Evolutionary conservation across 2,329 filamentous ascomycete genomes (phyloP).

Genomic region (Chaetomium olivaceum): DNA sequence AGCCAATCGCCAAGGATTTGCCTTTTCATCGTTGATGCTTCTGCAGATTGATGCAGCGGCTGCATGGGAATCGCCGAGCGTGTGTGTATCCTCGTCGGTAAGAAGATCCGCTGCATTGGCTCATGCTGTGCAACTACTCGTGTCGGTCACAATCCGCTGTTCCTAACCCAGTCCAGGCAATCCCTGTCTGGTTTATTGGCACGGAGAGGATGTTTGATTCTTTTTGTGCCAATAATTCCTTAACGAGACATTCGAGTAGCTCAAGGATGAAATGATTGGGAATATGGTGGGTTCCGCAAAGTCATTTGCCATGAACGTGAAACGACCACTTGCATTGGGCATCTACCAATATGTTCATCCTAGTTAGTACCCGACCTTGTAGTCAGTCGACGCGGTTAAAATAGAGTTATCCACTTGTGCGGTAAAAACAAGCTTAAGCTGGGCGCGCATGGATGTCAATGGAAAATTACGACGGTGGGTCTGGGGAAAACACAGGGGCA

Average conservation of each 20-base stretch:
- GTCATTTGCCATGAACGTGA: too few relatives aligned
- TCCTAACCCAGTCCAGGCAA: not conserved
- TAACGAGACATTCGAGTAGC: too few relatives aligned
- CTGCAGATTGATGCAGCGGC: not conserved
- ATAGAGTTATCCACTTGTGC: not conserved
- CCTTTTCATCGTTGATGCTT: not conserved
- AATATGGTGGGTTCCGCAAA: too few relatives aligned
- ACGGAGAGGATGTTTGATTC: too few relatives aligned
- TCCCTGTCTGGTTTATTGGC: too few relatives aligned
- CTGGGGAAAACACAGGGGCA: not conserved
- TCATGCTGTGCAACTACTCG: not conserved
- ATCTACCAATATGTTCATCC: too few relatives aligned
- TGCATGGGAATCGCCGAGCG: not conserved
- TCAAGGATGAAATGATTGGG: too few relatives aligned
- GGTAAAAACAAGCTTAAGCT: not conserved
- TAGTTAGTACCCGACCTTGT: too few relatives aligned
- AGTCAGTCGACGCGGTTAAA: not conserved
- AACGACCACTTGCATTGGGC: too few relatives aligned
- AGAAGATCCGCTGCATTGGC: not conserved
- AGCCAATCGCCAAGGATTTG: not conserved
- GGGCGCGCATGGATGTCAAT: not conserved
- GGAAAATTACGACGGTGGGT: not conserved
- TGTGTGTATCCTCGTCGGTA: not conserved
- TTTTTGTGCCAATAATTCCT: too few relatives aligned
- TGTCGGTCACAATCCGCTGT: not conserved